Evolutionary conservation across 1,139 yeast species (phyloP).

Genomic region (Torulaspora globosa): DNA sequence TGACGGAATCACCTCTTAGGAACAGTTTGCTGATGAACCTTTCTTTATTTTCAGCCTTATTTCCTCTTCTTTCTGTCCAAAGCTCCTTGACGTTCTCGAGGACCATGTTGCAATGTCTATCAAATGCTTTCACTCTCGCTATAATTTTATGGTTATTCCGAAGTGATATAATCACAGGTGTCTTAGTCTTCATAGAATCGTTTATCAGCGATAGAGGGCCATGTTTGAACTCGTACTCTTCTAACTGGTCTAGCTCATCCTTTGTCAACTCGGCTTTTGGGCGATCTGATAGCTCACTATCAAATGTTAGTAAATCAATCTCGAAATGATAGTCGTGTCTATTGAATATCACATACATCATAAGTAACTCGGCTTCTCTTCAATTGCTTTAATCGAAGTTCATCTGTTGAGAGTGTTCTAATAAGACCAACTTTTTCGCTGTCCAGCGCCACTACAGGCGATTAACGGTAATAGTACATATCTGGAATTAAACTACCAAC

Average conservation of each 20-base stretch:
- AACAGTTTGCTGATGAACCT: constrained; percentile 86
- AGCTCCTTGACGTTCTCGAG: constrained; percentile 88
- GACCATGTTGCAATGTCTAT: constrained; percentile 91
- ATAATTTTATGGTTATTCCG: constrained; percentile 89
- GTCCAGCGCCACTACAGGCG: neutral
- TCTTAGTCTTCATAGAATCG: constrained; percentile 67
- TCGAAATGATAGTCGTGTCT: neutral
- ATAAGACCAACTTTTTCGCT: neutral
- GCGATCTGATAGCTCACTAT: constrained; percentile 60
- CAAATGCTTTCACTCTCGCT: constrained; percentile 90
- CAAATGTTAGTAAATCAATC: neutral
- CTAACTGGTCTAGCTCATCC: constrained; percentile 72
- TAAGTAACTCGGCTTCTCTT: constrained; percentile 2
- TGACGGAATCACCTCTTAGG: constrained; percentile 91
- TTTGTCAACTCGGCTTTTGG: constrained; percentile 79
- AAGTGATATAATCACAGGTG: constrained; percentile 81
- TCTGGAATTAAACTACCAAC: neutral
- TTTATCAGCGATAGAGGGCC: constrained; percentile 90
- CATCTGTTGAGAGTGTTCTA: neutral
- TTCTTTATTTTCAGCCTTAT: constrained; percentile 69
- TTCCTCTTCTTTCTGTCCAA: constrained; percentile 80
- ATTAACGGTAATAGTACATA: constrained; percentile 1
- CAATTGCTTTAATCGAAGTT: neutral
- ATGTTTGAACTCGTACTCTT: constrained; percentile 83
- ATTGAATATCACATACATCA: constrained; percentile 25